These are phyloP conservation scores for Daldinia decipiens DNA, from an alignment of 495 filamentous ascomycete species.

Conservation along the genomic window DNA sequence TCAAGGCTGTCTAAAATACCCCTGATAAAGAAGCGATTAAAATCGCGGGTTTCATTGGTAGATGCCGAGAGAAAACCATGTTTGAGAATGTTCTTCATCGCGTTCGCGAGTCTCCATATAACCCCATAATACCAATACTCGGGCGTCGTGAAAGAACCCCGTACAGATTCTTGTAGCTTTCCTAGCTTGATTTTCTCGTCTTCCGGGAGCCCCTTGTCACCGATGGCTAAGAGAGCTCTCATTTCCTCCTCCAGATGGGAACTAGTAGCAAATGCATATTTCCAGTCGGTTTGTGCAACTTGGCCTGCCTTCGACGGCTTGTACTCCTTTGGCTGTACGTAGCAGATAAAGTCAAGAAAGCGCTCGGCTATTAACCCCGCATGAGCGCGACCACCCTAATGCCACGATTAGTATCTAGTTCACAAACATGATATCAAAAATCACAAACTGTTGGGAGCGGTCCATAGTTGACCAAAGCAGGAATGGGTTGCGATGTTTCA, in stretches of 20 bases:
- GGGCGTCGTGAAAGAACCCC: conserved; percentile 32
- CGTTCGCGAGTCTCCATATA: conserved; percentile 34
- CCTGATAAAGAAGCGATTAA: not conserved
- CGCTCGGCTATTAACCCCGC: conserved; percentile 55
- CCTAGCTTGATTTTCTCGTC: not conserved
- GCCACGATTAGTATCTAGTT: conserved; percentile 9
- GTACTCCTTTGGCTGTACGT: conserved; percentile 56
- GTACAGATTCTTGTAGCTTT: not conserved
- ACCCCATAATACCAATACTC: conserved; percentile 34
- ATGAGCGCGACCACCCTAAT: conserved; percentile 55
- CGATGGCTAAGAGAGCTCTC: conserved; percentile 34
- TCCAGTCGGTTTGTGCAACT: conserved; percentile 49
- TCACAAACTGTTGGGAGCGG: conserved; percentile 58
- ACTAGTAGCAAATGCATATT: conserved; percentile 47
- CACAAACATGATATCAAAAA: not conserved
- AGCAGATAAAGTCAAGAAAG: conserved; percentile 54
- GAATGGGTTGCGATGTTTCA: conserved; percentile 46
- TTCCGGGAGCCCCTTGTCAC: conserved; percentile 5
- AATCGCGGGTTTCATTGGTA: conserved; percentile 17
- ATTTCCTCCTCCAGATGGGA: conserved; percentile 49
- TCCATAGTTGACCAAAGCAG: conserved; percentile 54
- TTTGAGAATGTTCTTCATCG: conserved; percentile 34
- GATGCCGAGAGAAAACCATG: conserved; percentile 3
- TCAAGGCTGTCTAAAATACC: conserved; percentile 36
- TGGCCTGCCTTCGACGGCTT: conserved; percentile 51